Percentiles rank a stretch among this genome's conserved stretches.
Conservation (phyloP, 768 basidiomycete species). For the Calvatia gigantea region DNA sequence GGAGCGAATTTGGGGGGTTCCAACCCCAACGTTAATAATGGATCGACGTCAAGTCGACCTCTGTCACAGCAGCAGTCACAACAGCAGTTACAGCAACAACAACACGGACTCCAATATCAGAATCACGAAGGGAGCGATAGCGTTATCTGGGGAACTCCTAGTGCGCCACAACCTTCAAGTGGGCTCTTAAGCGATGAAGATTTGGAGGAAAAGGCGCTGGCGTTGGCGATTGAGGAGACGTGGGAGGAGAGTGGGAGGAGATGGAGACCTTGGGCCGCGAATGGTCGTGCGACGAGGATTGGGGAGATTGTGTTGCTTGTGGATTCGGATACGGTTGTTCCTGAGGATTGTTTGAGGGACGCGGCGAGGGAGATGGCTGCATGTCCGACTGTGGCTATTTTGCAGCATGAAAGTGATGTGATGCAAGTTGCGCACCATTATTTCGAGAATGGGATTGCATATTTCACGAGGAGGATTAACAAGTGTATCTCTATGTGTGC, state of each 20-base stretch:
- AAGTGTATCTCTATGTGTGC: constrained; percentile 68
- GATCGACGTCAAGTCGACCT: constrained; percentile 17
- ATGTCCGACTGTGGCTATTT: constrained; percentile 74
- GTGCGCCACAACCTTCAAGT: constrained; percentile 6
- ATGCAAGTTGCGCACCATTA: constrained; percentile 86
- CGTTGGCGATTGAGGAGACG: constrained; percentile 70
- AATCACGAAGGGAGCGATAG: constrained; percentile 60
- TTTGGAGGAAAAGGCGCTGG: constrained; percentile 70
- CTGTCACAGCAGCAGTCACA: constrained; percentile 19
- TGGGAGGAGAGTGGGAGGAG: constrained; percentile 49
- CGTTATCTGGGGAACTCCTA: constrained; percentile 22
- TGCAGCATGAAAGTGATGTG: constrained; percentile 85
- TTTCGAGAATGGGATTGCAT: constrained; percentile 86
- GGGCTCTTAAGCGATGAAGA: constrained; percentile 31
- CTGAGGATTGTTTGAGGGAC: constrained; percentile 83
- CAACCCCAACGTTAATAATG: background rate
- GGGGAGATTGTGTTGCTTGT: constrained; percentile 78
- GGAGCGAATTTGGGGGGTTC: no score
- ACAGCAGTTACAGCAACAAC: constrained; percentile 25
- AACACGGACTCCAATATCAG: constrained; percentile 65
- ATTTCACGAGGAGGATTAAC: constrained; percentile 82
- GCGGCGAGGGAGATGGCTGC: constrained; percentile 79
- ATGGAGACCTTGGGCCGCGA: constrained; percentile 71
- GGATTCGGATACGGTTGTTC: constrained; percentile 74
- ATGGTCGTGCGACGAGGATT: constrained; percentile 64